phyloP scores from a whole-genome alignment of 441 rosid genomes.

The Erysimum pusillum region DNA sequence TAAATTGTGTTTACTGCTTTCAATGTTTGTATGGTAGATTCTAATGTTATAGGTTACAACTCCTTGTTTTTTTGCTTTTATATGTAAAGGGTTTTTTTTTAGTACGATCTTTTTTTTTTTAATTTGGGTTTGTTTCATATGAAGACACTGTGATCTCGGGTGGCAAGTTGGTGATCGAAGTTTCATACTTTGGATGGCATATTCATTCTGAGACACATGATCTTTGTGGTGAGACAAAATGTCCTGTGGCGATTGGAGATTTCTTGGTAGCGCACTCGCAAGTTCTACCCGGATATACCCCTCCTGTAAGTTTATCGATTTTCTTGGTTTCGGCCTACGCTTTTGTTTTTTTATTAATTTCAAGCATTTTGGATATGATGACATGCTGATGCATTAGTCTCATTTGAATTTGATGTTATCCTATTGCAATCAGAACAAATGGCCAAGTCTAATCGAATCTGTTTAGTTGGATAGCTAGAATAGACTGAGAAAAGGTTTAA shows the following conservation, averaged over 20 bases:
- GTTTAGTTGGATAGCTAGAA: neutral
- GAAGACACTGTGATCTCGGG: slow-evolving; percentile 54
- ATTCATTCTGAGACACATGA: slow-evolving; percentile 83
- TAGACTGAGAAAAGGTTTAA: neutral
- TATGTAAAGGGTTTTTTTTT: too few relatives aligned
- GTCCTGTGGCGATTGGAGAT: slow-evolving; percentile 84
- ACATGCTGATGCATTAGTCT: slow-evolving; percentile 19
- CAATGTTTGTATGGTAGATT: neutral
- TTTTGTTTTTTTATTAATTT: neutral
- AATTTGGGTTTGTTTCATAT: neutral
- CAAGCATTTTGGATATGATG: neutral
- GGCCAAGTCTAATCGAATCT: neutral
- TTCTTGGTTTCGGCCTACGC: neutral
- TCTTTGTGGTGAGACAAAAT: slow-evolving; percentile 84
- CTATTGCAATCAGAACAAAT: slow-evolving; percentile 1
- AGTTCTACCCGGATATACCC: slow-evolving; percentile 85
- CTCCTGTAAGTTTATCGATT: slow-evolving; percentile 71
- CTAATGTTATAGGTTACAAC: neutral
- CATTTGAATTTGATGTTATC: neutral
- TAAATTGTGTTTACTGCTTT: neutral
- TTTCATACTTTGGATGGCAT: slow-evolving; percentile 86
- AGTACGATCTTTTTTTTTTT: neutral
- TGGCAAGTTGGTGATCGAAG: slow-evolving; percentile 89
- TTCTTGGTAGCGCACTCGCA: slow-evolving; percentile 85
- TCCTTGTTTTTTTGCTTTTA: neutral